Evolutionary conservation across 148 eudicot genomes (phyloP).

Genomic region (Linanthus parryae): DNA sequence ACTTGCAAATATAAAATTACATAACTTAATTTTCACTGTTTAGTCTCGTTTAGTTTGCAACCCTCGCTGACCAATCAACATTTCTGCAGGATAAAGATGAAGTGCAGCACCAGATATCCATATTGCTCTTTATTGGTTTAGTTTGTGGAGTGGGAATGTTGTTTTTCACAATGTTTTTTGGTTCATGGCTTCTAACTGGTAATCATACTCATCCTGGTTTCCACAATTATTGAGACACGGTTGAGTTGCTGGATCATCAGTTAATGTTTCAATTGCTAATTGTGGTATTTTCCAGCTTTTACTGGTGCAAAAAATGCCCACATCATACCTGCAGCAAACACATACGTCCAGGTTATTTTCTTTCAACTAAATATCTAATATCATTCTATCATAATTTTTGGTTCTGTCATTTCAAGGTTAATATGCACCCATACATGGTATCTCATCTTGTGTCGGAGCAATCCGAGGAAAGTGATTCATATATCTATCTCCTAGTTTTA

Average conservation of each 20-base stretch:
- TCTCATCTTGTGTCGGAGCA: too few species aligned
- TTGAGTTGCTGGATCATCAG: slow-evolving; percentile 16
- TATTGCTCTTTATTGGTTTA: slow-evolving; percentile 66
- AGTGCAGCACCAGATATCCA: slow-evolving; percentile 87
- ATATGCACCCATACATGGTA: background rate
- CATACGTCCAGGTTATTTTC: slow-evolving; percentile 72
- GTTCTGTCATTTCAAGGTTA: too few species aligned
- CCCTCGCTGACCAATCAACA: slow-evolving; percentile 4
- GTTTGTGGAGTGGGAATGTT: slow-evolving; percentile 74
- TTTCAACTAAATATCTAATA: too few species aligned
- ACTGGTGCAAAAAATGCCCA: slow-evolving; percentile 68
- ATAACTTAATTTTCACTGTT: too few species aligned
- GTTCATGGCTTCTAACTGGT: slow-evolving; percentile 74
- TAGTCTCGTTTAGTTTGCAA: too few species aligned
- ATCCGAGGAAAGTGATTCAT: too few species aligned
- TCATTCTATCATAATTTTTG: too few species aligned
- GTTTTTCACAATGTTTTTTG: slow-evolving; percentile 51
- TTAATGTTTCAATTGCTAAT: slow-evolving; percentile 13
- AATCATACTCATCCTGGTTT: slow-evolving; percentile 21
- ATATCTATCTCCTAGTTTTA: too few species aligned
- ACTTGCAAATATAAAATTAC: too few species aligned
- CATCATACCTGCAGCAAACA: slow-evolving; percentile 74
- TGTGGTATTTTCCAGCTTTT: slow-evolving; percentile 52
- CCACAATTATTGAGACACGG: background rate
- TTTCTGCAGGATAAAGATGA: slow-evolving; percentile 66